Evolutionary conservation across 164 flowering plant species (phyloP), one percentile per base, ranked within the genome.

Genomic region (Sedum album): DNA sequence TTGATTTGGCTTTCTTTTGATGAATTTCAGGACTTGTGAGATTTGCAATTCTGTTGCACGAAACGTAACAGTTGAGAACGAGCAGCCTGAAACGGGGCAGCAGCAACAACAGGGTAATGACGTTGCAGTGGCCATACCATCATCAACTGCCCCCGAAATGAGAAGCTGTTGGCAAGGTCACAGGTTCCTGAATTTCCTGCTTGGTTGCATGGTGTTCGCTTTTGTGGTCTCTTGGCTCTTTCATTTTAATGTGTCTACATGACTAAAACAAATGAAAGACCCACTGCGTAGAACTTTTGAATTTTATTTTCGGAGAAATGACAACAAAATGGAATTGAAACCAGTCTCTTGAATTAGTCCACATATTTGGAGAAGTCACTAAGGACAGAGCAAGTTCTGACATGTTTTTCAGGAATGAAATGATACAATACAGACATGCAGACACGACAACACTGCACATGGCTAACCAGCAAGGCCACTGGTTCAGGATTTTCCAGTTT

Each of bases 161-260:
- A 65, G 76, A 62, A 80, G 64, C 72, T 81, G 81, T 73, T 84
- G 84, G 86, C 84, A 74, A 53, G 85, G 86, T 21, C 81, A 77
- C 66, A 70, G 83, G 31, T 80, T 85, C 69, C 76, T 85, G 60
- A 83, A 83, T 61, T 83, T 85, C 79, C 70, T 85, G 62, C 73
- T 85, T 21, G 86, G 85, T 35, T 85, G 89, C 46, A 82, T 85
- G 89, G 85, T 85, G 21, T 82, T 85, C 48, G 86, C 85, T 42
- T 85, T 85, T 62, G 83, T 83, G 65, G 80, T 85, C 66, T 85
- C 88, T 31, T 85, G 88, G 88, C 82, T 82, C 26, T 82, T 85
- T 25, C 89, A 85, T 74, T 85, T 83, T 77, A 85, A 85, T 25
- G 77, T 85, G 81, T 39, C 76, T 35, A 3, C 38, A 3, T 35